Percentiles rank a stretch among this genome's conserved stretches.
Conservation (phyloP, 352 stramenopile genomes). For the Pythium brachiatum region DNA sequence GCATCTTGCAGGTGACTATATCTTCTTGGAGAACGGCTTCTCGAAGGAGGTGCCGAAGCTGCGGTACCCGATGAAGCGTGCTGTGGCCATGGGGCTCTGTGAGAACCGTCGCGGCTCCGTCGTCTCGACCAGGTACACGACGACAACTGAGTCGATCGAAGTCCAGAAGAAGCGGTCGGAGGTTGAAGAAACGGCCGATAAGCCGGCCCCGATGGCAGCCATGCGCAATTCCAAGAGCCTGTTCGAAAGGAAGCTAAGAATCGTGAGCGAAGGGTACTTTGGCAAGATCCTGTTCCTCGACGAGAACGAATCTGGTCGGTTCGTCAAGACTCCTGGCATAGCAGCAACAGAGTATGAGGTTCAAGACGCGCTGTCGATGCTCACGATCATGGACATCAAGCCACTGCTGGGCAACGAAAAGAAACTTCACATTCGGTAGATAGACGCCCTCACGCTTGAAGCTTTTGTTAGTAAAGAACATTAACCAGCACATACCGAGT, state of each 20-base stretch:
- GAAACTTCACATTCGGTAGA: constrained; percentile 11
- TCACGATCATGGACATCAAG: constrained; percentile 39
- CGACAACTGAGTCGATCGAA: neutral
- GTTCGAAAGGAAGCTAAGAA: constrained; percentile 28
- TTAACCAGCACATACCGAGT: neutral
- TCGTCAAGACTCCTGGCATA: constrained; percentile 6
- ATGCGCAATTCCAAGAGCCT: constrained; percentile 21
- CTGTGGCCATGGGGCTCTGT: constrained; percentile 27
- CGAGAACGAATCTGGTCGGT: constrained; percentile 20
- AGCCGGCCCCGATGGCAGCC: neutral
- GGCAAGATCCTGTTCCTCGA: constrained; percentile 31
- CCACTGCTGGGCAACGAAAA: constrained; percentile 27
- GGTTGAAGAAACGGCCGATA: neutral
- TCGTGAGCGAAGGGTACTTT: constrained; percentile 23
- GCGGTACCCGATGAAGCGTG: constrained; percentile 29
- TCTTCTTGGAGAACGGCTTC: constrained; percentile 34
- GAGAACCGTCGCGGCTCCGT: neutral
- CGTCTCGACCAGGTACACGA: constrained; percentile 11
- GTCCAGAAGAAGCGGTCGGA: constrained; percentile 3
- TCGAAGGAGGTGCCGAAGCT: constrained; percentile 20
- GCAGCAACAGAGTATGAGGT: constrained; percentile 26
- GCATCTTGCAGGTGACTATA: constrained; percentile 31
- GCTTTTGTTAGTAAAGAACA: too few species aligned
- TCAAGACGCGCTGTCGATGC: constrained; percentile 26
- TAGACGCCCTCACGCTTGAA: too few species aligned